Evolutionary conservation across 2,329 filamentous ascomycete species (phyloP).

Genomic region (Tolypocladium album): DNA sequence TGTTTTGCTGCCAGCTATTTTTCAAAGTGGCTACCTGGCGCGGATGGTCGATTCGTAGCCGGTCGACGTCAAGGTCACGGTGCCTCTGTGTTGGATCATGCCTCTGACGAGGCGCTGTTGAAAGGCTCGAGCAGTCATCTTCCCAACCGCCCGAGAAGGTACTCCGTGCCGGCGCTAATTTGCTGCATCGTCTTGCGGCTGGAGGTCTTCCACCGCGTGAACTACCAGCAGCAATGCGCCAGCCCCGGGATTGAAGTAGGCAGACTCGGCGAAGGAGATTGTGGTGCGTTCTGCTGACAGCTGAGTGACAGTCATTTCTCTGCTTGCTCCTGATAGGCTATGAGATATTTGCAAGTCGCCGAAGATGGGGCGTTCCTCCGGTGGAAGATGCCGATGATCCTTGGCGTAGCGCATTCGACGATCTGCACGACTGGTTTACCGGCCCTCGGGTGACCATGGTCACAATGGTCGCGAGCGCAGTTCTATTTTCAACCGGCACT

Average conservation of each 20-base stretch:
- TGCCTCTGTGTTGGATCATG: conserved; percentile 8
- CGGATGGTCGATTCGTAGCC: conserved; percentile 34
- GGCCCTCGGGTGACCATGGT: conserved; percentile 26
- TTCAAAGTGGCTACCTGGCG: conserved; percentile 34
- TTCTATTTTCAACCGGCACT: conserved; percentile 31
- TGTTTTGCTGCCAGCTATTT: conserved; percentile 31
- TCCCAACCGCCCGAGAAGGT: conserved; percentile 35
- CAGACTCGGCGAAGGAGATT: neutral
- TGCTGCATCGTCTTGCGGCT: conserved; percentile 34
- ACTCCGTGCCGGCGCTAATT: conserved; percentile 32
- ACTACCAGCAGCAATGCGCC: conserved; percentile 38
- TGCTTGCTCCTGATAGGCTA: conserved; percentile 32
- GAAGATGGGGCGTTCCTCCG: conserved; percentile 17
- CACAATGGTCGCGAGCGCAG: conserved; percentile 22
- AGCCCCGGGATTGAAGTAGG: conserved; percentile 36
- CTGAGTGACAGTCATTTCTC: conserved; percentile 29
- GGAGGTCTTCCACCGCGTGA: conserved; percentile 34
- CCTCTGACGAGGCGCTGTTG: conserved; percentile 13
- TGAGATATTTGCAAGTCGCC: conserved; percentile 28
- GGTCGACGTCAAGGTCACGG: conserved; percentile 6
- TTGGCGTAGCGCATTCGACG: conserved; percentile 36
- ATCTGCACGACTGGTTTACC: conserved; percentile 34
- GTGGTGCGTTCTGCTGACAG: neutral
- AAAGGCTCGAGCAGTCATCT: conserved; percentile 23
- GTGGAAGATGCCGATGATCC: conserved; percentile 32